Evolutionary conservation across 169 alveolate genomes (phyloP), one percentile per base, ranked within the genome.

Genomic region (Nephromyces sp.): DNA sequence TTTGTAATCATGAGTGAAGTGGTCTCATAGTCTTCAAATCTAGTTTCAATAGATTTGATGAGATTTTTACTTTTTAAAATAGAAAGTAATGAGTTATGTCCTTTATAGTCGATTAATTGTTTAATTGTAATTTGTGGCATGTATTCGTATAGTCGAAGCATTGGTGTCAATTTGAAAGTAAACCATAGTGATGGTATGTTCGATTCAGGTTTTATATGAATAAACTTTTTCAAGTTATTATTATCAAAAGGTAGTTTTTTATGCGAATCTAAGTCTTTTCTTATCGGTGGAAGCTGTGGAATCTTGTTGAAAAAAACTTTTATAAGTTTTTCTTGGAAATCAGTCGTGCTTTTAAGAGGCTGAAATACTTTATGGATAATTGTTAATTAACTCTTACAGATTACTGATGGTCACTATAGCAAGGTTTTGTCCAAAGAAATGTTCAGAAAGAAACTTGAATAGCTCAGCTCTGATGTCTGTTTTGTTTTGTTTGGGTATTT

Each of bases 341-440:
- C n/a, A n/a, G n/a, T n/a, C n/a, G n/a, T n/a, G n/a, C n/a, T n/a
- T n/a, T n/a, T n/a, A n/a, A n/a, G n/a, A n/a, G n/a, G n/a, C n/a
- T n/a, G n/a, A n/a, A n/a, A n/a, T n/a, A n/a, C n/a, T n/a, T n/a
- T n/a, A n/a, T n/a, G n/a, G n/a, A n/a, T n/a, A n/a, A n/a, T n/a
- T n/a, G n/a, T n/a, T n/a, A n/a, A n/a, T n/a, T n/a, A n/a, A n/a
- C n/a, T n/a, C n/a, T 43, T 15, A 43, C 57, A 43, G 15, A n/a
- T 43, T n/a, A n/a, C 57, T 43, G 15, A 43, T 43, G n/a, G 57
- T 43, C n/a, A 43, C 57, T 43, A 43, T n/a, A 15, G 57, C 83
- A 78, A 87, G 79, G 72, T 83, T 83, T 5, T 61, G 61, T 21
- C 81, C 89, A 51, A 86, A 83, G 70, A 78, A 79, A 69, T 79